phyloP scores from a whole-genome alignment of 2,329 filamentous ascomycete genomes.

The Cladosporium sp. region DNA sequence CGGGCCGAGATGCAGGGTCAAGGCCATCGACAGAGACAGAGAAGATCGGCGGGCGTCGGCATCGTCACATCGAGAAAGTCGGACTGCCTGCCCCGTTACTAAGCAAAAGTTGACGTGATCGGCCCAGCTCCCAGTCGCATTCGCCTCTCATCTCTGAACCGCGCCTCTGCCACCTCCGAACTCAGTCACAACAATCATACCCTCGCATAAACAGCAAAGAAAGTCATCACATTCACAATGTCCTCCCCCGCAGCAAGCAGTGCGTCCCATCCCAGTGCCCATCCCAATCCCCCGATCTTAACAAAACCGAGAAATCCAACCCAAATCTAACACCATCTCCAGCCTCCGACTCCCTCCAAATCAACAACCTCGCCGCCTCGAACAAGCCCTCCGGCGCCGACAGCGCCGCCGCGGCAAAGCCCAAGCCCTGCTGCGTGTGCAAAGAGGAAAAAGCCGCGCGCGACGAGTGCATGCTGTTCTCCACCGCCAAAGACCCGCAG shows the following conservation, averaged over 20 bases:
- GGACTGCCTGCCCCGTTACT: not conserved
- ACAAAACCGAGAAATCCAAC: not conserved
- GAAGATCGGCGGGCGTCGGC: slow-evolving; percentile 1
- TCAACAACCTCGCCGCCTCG: slow-evolving; percentile 48
- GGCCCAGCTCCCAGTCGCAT: not conserved
- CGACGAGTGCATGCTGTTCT: slow-evolving; percentile 99
- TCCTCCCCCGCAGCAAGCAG: slow-evolving; percentile 5
- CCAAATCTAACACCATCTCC: not conserved
- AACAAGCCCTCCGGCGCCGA: slow-evolving; percentile 38
- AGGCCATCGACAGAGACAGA: not conserved
- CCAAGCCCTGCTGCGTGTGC: slow-evolving; percentile 94
- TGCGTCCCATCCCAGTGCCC: not conserved
- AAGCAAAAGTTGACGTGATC: slow-evolving; percentile 18
- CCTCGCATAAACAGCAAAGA: not conserved
- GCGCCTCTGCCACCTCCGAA: not conserved
- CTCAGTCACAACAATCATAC: not conserved
- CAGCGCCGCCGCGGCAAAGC: not conserved
- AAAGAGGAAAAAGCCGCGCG: slow-evolving; percentile 89
- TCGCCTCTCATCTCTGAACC: not conserved
- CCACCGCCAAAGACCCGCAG: slow-evolving; percentile 76
- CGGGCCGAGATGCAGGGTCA: slow-evolving; percentile 12
- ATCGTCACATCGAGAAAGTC: slow-evolving; percentile 5
- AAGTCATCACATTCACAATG: not conserved
- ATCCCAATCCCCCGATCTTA: not conserved
- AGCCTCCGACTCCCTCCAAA: slow-evolving; percentile 19